Evolutionary conservation across 2,329 filamentous ascomycete species (phyloP).

Genomic region (Raffaelea arxii): DNA sequence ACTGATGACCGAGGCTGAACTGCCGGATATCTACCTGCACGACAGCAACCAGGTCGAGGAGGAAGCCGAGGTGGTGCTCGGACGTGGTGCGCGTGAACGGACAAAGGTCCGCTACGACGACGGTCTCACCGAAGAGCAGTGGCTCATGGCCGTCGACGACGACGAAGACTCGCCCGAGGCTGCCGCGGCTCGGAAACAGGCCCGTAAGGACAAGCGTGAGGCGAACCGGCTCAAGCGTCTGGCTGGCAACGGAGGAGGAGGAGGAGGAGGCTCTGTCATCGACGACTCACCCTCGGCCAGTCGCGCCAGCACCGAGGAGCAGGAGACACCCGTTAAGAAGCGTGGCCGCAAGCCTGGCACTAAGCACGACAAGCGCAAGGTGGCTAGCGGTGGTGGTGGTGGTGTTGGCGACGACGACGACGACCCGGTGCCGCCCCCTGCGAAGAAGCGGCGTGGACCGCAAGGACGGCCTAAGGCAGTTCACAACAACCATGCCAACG

Average conservation of each 20-base stretch:
- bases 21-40: conserved; percentile 87
- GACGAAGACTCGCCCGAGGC: conserved; percentile 92
- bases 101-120: conserved; percentile 95
- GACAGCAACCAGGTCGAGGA: conserved; percentile 82
- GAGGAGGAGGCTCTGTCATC: conserved; percentile 23
- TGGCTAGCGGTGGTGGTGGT: conserved; percentile 62
- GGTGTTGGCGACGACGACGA: too few relatives aligned
- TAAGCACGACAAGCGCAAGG: conserved; percentile 81
- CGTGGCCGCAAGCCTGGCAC: conserved; percentile 70
- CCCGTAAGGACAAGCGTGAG: conserved; percentile 70
- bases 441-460: conserved; percentile 68
- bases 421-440: conserved; percentile 62
- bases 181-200: conserved; percentile 82
- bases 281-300: conserved; percentile 73
- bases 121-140: conserved; percentile 95
- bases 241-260: conserved; percentile 18
- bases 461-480: conserved; percentile 59
- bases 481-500: conserved; percentile 20
- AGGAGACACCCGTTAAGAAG: conserved; percentile 66
- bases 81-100: conserved; percentile 88
- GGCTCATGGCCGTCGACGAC: conserved; percentile 95
- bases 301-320: conserved; percentile 73
- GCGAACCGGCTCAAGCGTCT: conserved; percentile 61
- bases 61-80: conserved; percentile 61
- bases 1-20: conserved; percentile 75